A percentile compares a stretch with the other conserved stretches of the same genome.
Conservation (phyloP, 257 asterid species). For the Nicotiana noctiflora region DNA sequence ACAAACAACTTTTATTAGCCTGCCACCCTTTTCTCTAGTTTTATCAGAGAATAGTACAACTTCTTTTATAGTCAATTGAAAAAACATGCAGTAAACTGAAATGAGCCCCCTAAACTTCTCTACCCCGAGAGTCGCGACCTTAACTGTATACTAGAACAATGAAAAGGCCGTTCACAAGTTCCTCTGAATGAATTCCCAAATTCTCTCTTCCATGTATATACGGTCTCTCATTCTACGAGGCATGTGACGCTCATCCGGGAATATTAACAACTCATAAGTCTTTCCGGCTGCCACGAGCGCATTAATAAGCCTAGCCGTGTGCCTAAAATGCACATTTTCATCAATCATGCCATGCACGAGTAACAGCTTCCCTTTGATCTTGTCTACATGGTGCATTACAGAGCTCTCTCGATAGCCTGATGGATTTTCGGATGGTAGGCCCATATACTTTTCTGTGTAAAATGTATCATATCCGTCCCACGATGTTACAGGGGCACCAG, state of each 20-base stretch:
- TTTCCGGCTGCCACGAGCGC: conserved; percentile 65
- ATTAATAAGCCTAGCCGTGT: conserved; percentile 82
- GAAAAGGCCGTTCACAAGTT: conserved; percentile 41
- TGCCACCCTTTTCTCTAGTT: background rate
- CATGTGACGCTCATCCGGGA: conserved; percentile 96
- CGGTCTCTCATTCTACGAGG: conserved; percentile 65
- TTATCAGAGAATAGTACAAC: background rate
- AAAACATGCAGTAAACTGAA: background rate
- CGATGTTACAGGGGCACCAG: conserved; percentile 96
- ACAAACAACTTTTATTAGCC: conserved; percentile 1
- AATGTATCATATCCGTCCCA: conserved; percentile 96
- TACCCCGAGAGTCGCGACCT: background rate
- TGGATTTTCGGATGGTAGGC: conserved; percentile 55
- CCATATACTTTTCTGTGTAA: conserved; percentile 90
- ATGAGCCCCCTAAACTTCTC: conserved; percentile 18
- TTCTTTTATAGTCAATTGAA: background rate
- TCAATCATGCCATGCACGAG: conserved; percentile 95
- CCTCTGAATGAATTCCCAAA: conserved; percentile 75
- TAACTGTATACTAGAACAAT: background rate
- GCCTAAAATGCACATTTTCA: conserved; percentile 94
- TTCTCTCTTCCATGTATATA: conserved; percentile 84
- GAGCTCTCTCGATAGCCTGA: conserved; percentile 47
- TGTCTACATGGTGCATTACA: conserved; percentile 54
- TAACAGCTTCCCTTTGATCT: conserved; percentile 62
- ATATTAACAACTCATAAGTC: conserved; percentile 63